phyloP scores from a whole-genome alignment of 306 rosid genomes.

The Sphenostylis stenocarpa region DNA sequence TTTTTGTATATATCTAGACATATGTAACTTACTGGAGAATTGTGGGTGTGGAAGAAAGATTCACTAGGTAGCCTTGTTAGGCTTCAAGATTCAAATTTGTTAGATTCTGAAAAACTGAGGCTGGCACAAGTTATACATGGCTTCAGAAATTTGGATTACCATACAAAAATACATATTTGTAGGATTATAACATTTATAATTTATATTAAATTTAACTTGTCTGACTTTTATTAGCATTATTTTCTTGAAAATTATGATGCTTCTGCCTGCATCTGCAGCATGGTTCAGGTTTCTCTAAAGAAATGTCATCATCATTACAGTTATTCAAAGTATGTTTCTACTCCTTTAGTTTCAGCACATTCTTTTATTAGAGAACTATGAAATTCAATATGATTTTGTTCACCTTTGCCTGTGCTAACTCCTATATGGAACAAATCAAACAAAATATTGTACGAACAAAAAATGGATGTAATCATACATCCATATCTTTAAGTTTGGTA shows the following conservation, averaged over 20 bases:
- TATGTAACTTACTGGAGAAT: slow-evolving; percentile 1
- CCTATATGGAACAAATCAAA: slow-evolving; percentile 3
- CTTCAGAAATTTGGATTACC: slow-evolving; percentile 21
- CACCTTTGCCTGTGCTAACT: background rate
- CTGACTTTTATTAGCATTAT: slow-evolving; percentile 7
- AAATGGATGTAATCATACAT: background rate
- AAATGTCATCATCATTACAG: slow-evolving; percentile 13
- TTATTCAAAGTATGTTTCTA: slow-evolving; percentile 34
- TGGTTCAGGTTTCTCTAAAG: slow-evolving; percentile 30
- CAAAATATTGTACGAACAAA: background rate
- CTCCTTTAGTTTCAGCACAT: slow-evolving; percentile 23
- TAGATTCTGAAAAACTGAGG: slow-evolving; percentile 11
- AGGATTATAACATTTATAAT: background rate
- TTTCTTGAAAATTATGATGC: slow-evolving; percentile 17
- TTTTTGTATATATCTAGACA: slow-evolving; percentile 9
- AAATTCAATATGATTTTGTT: background rate
- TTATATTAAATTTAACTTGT: slow-evolving; percentile 18
- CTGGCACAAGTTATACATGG: slow-evolving; percentile 16
- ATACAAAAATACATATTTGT: slow-evolving; percentile 6
- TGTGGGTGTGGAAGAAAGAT: slow-evolving; percentile 17
- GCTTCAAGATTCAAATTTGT: slow-evolving; percentile 26
- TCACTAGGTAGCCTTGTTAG: slow-evolving; percentile 27
- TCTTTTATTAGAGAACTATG: slow-evolving; percentile 10
- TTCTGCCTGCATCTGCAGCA: slow-evolving; percentile 23
- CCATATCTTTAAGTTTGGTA: no score